Percentiles rank a stretch among this genome's conserved stretches.
Evolutionary conservation across 176 grass and related monocot species (phyloP).

Genomic region (Thinopyrum elongatum): DNA sequence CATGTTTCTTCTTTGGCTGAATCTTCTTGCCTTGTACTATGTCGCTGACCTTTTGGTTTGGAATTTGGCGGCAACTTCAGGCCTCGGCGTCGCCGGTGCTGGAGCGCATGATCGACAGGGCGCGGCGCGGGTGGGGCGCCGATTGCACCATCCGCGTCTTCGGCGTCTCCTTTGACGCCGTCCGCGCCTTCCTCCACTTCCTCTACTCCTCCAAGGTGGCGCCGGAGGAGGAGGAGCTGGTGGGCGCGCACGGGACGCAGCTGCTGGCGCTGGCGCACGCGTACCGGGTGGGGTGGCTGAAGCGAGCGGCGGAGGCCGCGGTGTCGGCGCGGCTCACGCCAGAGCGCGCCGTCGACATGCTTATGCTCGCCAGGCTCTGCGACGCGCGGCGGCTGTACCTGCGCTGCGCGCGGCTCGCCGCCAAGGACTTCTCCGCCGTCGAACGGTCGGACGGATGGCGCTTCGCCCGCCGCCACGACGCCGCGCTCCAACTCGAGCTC

Average conservation of each 20-base stretch:
- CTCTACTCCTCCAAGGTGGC: conserved; percentile 45
- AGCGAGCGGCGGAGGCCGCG: conserved; percentile 47
- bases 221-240: conserved; percentile 19
- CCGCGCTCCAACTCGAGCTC: conserved; percentile 56
- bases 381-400: conserved; percentile 68
- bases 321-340: conserved; percentile 50
- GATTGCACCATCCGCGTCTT: conserved; percentile 49
- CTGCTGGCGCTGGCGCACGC: conserved; percentile 83
- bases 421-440: conserved; percentile 50
- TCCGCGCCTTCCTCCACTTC: conserved; percentile 66
- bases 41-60: background rate
- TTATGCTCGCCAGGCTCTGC: conserved; percentile 78
- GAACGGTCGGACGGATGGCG: conserved; percentile 69
- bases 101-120: conserved; percentile 59
- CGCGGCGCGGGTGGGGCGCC: conserved; percentile 32
- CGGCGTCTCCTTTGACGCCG: conserved; percentile 58
- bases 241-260: conserved; percentile 52
- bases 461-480: conserved; percentile 65
- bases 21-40: background rate
- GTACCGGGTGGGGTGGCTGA: conserved; percentile 75
- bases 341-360: conserved; percentile 52
- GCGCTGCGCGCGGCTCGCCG: conserved; percentile 60
- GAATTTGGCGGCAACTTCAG: background rate
- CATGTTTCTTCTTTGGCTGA: background rate
- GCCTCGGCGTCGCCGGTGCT: conserved; percentile 75